Evolutionary conservation across 2,329 filamentous ascomycete genomes (phyloP), one percentile per base, ranked within the genome.

Genomic region (Macrophomina phaseolina): DNA sequence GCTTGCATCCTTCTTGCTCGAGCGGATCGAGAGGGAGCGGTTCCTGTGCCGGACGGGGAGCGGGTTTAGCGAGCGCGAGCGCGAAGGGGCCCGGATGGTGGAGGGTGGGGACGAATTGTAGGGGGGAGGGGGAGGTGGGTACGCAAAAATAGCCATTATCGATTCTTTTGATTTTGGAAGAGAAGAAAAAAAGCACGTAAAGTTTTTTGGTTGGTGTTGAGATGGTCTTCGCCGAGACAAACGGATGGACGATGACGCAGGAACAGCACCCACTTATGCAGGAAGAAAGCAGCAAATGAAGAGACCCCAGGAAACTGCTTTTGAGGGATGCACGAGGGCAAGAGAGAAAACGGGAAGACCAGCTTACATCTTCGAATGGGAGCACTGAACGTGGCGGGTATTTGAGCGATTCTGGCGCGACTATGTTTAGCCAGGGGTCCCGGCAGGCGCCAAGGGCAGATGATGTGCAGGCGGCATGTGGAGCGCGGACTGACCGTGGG

Each of bases 1-100:
- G 58, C 48, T 40, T 77, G 69, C 77, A 67, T 81, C 79, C 68
- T 79, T 68, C 68, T 79, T 68, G 67, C 74, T 80, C 68, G 90
- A 91, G 73, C 91, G 90, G 75, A 92, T 87, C 36, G 90, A 93
- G 68, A 92, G 85, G 68, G 89, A 87, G 74, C 91, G 90, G 74
- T 91, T 90, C 90, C 90, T 91, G 48, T 65, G 16, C 52, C 68
- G 69, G 36, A 69, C 69, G 42, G 70, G 68, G 61, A 74, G 69
- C 51, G 68, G 70, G 68, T 70, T 81, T 71, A 77, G 78, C 67
- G 73, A 77, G 69, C 71, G 63, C 14, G 70, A 68, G 60, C 72
- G 71, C 62, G 71, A 72, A 52, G 67, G 68, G 36, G 73, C 65
- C 49, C 73, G 72, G 52, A 48, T 63, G 68, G 55, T 46, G 46